Base-by-base conservation (phyloP, 2,329 filamentous ascomycete genomes). In the Exophiala sideris region DNA sequence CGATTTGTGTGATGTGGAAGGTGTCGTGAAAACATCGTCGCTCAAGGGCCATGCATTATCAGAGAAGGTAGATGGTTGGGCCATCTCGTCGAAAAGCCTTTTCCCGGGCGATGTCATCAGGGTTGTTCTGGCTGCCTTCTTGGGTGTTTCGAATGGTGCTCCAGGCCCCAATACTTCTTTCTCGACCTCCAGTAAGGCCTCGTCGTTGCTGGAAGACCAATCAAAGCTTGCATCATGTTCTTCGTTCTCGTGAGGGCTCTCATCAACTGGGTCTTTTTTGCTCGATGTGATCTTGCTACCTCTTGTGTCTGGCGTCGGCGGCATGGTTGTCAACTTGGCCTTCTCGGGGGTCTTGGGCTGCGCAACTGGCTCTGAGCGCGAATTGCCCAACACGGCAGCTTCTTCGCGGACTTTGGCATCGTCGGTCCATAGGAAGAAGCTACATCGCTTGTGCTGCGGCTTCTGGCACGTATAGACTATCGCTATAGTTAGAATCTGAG, bases 401-500 rank as follows among this genome's bases (percentile, higher is more conserved):
- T 76, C 74, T 65, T 81, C 79, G 16, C 82, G 71, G n/a, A 70
- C 59, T 59, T 79, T 74, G 11, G 82, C 82, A 50, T 84, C 79
- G 50, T 79, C 75, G 11, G 78, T 74, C 82, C 82, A 86, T 0
- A 85, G 71, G 53, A 85, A 86, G 71, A 85, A 85, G 4, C 70
- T 72, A 64, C 83, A 86, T 38, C 74, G 70, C 42, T 75, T 69
- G 2, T 69, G 63, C 48, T 73, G 69, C 33, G 71, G 68, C 61
- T 76, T 74, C 60, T 82, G 79, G 62, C 82, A 86, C 3, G 76
- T 79, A 60, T 82, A 83, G 66, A 85, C 74, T 76, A 48, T 9
- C 29, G 54, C 10, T 24, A 11, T n/a, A 11, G 29, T 44, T 8
- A 44, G 32, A 49, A 29, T 42, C 44, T 24, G 24, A n/a, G 24